Evolutionary conservation across 2,329 filamentous ascomycete species (phyloP), one percentile per base, ranked within the genome.

Genomic region (Byssochlamys sp.): DNA sequence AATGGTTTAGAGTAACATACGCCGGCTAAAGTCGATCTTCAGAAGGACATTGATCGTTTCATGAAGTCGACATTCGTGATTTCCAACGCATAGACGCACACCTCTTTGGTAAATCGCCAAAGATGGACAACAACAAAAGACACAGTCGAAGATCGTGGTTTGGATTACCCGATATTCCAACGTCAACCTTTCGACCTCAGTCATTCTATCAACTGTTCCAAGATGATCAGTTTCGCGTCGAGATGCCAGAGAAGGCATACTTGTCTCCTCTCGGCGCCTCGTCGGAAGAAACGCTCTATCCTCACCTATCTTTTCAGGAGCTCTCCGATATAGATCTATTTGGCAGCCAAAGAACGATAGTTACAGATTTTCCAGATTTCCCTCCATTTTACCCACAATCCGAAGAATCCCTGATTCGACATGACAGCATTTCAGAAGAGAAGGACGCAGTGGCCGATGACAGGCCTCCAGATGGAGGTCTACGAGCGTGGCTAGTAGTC

Each of bases 401-500:
- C 2, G 26, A 51, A 12, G 49, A 51, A 25, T 27, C 49, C 6
- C 25, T 28, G 3, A 12, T 14, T 10, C 48, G 48, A 27, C 49
- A 28, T 45, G 19, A 45, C 19, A 45, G n/a, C n/a, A 45, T 45
- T 19, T 9, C 39, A 28, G 25, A 31, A 2, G 29, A 51, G 25
- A 28, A 26, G 25, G 49, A 5, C 3, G 3, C 3, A 51, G 24
- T 14, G 10, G 49, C 27, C 2, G 4, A 28, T 51, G 49, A 51
- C 25, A 26, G 4, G 25, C 49, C 49, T 27, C 55, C 55, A n/a
- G 55, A 57, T 49, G 55, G 55, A 29, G 55, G 55, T 53, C 11
- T 57, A 26, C 55, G 45, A 57, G 55, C 50, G 19, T 57, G 55
- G 55, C 55, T 57, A 26, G 49, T 53, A 28, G 55, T 57, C 27